These are phyloP conservation scores for Amauroascus verrucosus DNA, from an alignment of 2,329 filamentous ascomycete genomes.

Conservation along the genomic window DNA sequence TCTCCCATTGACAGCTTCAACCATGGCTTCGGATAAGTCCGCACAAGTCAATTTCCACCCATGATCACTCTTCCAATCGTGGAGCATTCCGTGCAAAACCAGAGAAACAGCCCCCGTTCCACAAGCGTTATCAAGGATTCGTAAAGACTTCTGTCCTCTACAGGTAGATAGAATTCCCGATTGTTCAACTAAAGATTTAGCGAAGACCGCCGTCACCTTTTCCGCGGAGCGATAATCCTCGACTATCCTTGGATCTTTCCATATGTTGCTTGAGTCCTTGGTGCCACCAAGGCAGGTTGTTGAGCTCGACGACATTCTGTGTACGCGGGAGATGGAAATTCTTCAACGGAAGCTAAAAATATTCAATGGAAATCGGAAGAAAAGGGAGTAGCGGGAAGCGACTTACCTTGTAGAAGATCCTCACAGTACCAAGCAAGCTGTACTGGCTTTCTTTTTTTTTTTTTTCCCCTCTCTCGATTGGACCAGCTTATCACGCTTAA, in stretches of 20 bases:
- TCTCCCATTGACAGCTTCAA: slow-evolving; percentile 6
- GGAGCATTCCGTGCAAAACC: slow-evolving; percentile 9
- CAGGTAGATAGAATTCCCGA: slow-evolving; percentile 6
- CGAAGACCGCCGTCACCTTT: slow-evolving; percentile 10
- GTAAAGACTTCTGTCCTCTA: neutral
- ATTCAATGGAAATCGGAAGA: too few species aligned
- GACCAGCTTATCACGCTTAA: too few species aligned
- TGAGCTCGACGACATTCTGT: neutral
- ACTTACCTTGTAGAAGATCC: neutral
- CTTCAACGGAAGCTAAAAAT: neutral
- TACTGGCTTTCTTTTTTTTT: too few species aligned
- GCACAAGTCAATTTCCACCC: slow-evolving; percentile 9
- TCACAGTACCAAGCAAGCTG: too few species aligned
- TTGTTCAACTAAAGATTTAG: slow-evolving; percentile 8
- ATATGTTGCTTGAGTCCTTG: slow-evolving; percentile 2
- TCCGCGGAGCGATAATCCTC: slow-evolving; percentile 11
- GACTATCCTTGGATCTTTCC: slow-evolving; percentile 11
- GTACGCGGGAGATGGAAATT: neutral
- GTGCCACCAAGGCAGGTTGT: neutral
- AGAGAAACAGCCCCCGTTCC: slow-evolving; percentile 8
- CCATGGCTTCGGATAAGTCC: slow-evolving; percentile 12
- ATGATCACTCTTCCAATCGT: neutral
- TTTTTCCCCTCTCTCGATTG: too few species aligned
- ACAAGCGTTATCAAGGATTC: slow-evolving; percentile 10
- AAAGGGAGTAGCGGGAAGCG: too few species aligned